Percentiles rank a stretch among this genome's conserved stretches.
These are phyloP conservation scores for Claviceps sp. DNA, from an alignment of 2,329 filamentous ascomycete species.

Conservation along the genomic window DNA sequence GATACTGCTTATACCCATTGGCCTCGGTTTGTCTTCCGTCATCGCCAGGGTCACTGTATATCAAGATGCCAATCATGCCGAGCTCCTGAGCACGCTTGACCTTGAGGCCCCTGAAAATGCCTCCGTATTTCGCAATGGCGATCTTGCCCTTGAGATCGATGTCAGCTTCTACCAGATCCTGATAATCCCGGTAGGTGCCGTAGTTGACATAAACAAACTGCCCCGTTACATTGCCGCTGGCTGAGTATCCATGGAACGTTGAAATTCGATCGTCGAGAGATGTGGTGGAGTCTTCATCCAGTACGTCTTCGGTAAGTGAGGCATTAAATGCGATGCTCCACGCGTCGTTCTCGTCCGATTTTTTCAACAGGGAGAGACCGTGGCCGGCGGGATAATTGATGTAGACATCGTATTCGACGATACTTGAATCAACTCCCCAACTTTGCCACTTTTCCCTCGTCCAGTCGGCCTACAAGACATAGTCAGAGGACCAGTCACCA, in stretches of 20 bases:
- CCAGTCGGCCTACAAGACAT: constrained; percentile 45
- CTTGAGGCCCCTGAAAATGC: constrained; percentile 80
- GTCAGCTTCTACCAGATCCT: constrained; percentile 64
- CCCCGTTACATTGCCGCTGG: constrained; percentile 80
- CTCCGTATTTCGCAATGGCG: constrained; percentile 72
- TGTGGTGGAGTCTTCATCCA: constrained; percentile 72
- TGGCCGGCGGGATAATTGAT: constrained; percentile 66
- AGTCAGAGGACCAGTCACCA: constrained; percentile 6
- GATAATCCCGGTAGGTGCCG: constrained; percentile 73
- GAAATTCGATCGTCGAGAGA: constrained; percentile 60
- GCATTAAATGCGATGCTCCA: constrained; percentile 66
- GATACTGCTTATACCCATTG: constrained; percentile 69
- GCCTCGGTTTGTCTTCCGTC: constrained; percentile 70
- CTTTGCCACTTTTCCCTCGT: constrained; percentile 60
- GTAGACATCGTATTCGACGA: constrained; percentile 62
- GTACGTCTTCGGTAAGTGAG: constrained; percentile 67
- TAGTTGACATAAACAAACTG: constrained; percentile 85
- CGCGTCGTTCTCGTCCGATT: constrained; percentile 18
- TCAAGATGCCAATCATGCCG: constrained; percentile 71
- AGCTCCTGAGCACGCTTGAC: constrained; percentile 85
- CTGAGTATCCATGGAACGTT: constrained; percentile 91
- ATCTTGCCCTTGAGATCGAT: constrained; percentile 73
- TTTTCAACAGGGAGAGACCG: constrained; percentile 50
- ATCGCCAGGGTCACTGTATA: constrained; percentile 83
- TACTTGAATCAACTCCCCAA: constrained; percentile 51